Evolutionary conservation across 169 alveolate genomes (phyloP).

Genomic region (Eimeria tenella): DNA sequence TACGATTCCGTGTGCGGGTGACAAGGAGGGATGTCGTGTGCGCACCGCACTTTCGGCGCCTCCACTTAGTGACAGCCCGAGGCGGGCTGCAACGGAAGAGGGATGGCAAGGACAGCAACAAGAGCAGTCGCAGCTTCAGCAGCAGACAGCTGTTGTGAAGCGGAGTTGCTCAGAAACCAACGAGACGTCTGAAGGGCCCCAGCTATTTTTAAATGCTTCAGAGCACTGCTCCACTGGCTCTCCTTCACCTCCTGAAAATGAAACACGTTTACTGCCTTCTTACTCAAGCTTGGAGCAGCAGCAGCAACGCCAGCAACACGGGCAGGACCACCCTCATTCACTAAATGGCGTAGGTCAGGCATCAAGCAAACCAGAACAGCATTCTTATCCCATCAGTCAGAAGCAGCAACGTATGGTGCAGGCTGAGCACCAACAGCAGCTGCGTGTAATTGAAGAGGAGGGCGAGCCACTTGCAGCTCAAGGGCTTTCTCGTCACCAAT

Average conservation of each 20-base stretch:
- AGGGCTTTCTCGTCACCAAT: not conserved
- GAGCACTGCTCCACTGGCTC: conserved; percentile 62
- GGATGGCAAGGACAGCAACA: not conserved
- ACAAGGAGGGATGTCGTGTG: conserved; percentile 57
- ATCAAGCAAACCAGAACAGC: not conserved
- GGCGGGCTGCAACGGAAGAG: conserved; percentile 23
- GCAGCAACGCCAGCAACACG: not conserved
- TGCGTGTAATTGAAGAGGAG: not conserved
- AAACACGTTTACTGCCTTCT: not conserved
- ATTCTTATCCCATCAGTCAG: not conserved
- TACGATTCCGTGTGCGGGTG: not conserved
- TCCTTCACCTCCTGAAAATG: conserved; percentile 56
- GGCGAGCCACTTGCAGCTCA: conserved; percentile 1
- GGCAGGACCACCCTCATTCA: not conserved
- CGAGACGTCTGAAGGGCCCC: not conserved
- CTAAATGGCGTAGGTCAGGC: not conserved
- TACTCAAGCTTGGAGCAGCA: not conserved
- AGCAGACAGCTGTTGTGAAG: not conserved
- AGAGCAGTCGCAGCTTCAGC: conserved; percentile 27
- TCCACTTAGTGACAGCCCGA: conserved; percentile 33
- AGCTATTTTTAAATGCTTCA: not conserved
- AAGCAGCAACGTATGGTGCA: not conserved
- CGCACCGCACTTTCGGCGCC: conserved; percentile 67
- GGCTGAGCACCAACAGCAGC: not conserved
- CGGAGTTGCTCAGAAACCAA: not conserved